A percentile compares a stretch with the other conserved stretches of the same genome.
These are phyloP conservation scores for Microbotryomycetes sp. DNA, from an alignment of 1,284 basidiomycete species.

Conservation along the genomic window DNA sequence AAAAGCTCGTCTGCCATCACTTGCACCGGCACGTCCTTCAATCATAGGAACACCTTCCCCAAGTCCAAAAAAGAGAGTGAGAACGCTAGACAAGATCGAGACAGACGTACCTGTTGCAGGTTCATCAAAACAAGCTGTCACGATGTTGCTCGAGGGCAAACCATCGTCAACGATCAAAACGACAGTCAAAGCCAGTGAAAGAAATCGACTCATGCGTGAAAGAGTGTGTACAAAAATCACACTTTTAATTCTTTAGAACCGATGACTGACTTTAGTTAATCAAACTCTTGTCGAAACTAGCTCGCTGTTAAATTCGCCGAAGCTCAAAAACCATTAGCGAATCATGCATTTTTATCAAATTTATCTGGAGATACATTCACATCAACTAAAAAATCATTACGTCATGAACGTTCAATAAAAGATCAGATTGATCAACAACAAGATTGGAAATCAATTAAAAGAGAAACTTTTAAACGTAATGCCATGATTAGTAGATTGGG, in stretches of 20 bases:
- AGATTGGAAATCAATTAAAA: neutral
- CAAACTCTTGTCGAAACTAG: constrained; percentile 3
- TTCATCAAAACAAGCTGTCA: constrained; percentile 17
- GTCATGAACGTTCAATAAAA: constrained; percentile 15
- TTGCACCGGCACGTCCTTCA: constrained; percentile 15
- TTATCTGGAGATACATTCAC: constrained; percentile 15
- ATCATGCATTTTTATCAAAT: constrained; percentile 21
- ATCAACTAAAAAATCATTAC: constrained; percentile 9
- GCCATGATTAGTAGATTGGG: constrained; percentile 27
- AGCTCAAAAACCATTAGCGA: constrained; percentile 10
- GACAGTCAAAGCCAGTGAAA: constrained; percentile 11
- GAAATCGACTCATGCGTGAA: constrained; percentile 11
- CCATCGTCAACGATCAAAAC: neutral
- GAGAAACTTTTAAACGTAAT: constrained; percentile 19
- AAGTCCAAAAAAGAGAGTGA: constrained; percentile 8
- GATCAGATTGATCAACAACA: neutral
- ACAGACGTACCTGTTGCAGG: constrained; percentile 14
- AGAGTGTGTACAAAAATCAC: constrained; percentile 5
- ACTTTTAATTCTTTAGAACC: neutral
- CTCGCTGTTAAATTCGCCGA: constrained; percentile 25
- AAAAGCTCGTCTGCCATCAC: constrained; percentile 16
- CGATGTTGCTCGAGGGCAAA: constrained; percentile 13
- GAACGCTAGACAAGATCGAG: constrained; percentile 2
- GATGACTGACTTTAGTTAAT: neutral
- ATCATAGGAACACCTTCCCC: constrained; percentile 22